phyloP scores from a whole-genome alignment of 768 basidiomycete species.

The Lactarius trivialis region DNA sequence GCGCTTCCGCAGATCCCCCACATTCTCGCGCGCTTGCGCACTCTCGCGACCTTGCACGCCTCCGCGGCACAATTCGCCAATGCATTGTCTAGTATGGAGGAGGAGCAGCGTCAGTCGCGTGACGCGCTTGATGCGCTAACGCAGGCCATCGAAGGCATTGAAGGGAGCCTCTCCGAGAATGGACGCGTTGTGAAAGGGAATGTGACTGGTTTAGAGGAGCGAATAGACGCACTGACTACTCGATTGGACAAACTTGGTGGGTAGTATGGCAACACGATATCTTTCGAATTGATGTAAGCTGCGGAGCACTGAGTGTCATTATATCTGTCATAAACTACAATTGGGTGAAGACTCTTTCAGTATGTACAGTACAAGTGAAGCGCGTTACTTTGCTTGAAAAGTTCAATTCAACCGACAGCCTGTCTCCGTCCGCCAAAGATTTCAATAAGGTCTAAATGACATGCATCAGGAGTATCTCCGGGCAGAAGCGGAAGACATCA shows the following conservation, averaged over 20 bases:
- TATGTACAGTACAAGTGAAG: background rate
- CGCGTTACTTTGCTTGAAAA: background rate
- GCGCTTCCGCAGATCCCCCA: conserved; percentile 81
- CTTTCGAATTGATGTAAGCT: background rate
- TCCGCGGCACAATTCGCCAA: conserved; percentile 73
- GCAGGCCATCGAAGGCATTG: conserved; percentile 62
- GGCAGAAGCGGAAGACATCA: conserved; percentile 14
- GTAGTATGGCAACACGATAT: background rate
- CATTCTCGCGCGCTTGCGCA: conserved; percentile 81
- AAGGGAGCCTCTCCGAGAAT: conserved; percentile 72
- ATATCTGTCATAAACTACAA: background rate
- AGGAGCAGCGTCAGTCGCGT: conserved; percentile 59
- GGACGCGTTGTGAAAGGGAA: conserved; percentile 64
- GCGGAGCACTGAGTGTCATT: background rate
- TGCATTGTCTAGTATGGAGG: conserved; percentile 59
- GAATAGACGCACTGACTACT: conserved; percentile 43
- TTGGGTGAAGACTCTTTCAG: background rate
- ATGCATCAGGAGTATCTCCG: background rate
- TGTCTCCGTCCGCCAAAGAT: conserved; percentile 21
- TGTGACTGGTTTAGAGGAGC: conserved; percentile 59
- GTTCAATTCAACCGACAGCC: background rate
- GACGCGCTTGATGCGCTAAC: conserved; percentile 62
- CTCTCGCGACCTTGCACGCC: conserved; percentile 73
- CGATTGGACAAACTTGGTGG: conserved; percentile 36
- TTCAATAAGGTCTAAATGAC: conserved; percentile 18